A percentile compares a stretch with the other conserved stretches of the same genome.
Conservation (phyloP, 2,329 filamentous ascomycete genomes). For the Penicillium janthinellum region DNA sequence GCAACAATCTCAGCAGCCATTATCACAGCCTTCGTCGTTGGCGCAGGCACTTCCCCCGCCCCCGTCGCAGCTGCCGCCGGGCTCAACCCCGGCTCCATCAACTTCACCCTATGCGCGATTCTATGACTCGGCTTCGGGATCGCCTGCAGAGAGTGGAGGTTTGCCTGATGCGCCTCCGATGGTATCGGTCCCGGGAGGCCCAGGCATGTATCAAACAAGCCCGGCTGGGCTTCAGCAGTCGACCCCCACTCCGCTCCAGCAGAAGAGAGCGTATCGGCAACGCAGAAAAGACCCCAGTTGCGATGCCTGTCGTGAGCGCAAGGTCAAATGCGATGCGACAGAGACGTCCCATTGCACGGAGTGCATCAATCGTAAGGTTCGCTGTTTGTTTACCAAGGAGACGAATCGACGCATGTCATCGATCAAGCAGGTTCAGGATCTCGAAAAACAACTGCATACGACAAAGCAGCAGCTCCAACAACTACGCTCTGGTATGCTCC, state of each 20-base stretch:
- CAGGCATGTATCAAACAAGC: constrained; percentile 35
- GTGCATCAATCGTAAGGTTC: constrained; percentile 93
- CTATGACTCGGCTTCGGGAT: constrained; percentile 45
- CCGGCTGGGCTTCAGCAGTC: constrained; percentile 52
- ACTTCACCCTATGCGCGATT: constrained; percentile 39
- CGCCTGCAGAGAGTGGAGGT: constrained; percentile 41
- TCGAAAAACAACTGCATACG: constrained; percentile 85
- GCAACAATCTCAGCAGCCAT: constrained; percentile 16
- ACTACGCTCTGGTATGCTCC: constrained; percentile 65
- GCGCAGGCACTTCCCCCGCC: constrained; percentile 19
- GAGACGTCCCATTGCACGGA: constrained; percentile 96
- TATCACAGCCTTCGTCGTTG: not conserved
- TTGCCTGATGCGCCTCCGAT: constrained; percentile 38
- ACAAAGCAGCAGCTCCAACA: constrained; percentile 78
- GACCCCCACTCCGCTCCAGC: constrained; percentile 66
- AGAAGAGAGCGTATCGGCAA: constrained; percentile 93
- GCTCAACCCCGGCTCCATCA: constrained; percentile 17
- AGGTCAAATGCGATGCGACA: constrained; percentile 88
- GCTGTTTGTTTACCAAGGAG: constrained; percentile 98
- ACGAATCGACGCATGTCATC: constrained; percentile 98
- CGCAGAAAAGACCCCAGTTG: constrained; percentile 95
- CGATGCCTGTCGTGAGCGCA: constrained; percentile 88
- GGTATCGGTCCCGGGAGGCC: constrained; percentile 42
- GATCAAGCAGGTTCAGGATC: constrained; percentile 97
- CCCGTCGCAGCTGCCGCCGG: constrained; percentile 13